Base-by-base conservation (phyloP, 2,329 filamentous ascomycete genomes). In the Trichophyton simii region DNA sequence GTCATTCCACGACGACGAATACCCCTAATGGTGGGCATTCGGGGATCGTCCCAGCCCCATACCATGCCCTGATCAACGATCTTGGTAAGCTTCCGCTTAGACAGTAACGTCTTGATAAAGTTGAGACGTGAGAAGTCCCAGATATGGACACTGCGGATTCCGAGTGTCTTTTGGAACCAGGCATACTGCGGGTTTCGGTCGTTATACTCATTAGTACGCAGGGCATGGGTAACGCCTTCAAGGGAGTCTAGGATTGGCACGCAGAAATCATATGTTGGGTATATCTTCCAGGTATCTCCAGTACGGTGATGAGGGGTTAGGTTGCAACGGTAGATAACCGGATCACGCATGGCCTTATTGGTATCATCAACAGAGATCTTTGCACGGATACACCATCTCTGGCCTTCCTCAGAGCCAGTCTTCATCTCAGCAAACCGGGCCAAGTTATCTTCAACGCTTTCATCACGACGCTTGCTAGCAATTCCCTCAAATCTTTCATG, bases 261-360 rank as follows among this genome's bases (percentile, higher is more conserved):
- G 66, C 79, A 80, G 69, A 82, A 82, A 69, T 83, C 81, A 68
- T 83, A 83, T 9, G 80, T 83, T 0, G 81, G 81, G 69, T 86
- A 86, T 67, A 84, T 81, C 72, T 85, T 86, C 82, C 83, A 86
- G 63, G 79, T 81, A 57, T 72, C 73, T n/a, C 83, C 83, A 4
- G 83, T 86, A 60, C 84, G 81, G 72, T 84, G 83, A 69, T 86
- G 84, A 9, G 78, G 73, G 57, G 80, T 72, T 4, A 83, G 80
- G 70, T 95, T 96, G 83, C 91, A 96, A 67, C 94, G 87, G 81
- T 96, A 97, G 74, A 99, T 95, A 75, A 97, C 91, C 11, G 94
- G 94, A 74, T 99, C 94, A 66, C 94, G 84, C 83, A 97, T 86
- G 60, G 94, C 90, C 77, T 95, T 95, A 80, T 99, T 97, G 66